phyloP scores from a whole-genome alignment of 2,329 filamentous ascomycete species.

The Colletotrichum sublineola region DNA sequence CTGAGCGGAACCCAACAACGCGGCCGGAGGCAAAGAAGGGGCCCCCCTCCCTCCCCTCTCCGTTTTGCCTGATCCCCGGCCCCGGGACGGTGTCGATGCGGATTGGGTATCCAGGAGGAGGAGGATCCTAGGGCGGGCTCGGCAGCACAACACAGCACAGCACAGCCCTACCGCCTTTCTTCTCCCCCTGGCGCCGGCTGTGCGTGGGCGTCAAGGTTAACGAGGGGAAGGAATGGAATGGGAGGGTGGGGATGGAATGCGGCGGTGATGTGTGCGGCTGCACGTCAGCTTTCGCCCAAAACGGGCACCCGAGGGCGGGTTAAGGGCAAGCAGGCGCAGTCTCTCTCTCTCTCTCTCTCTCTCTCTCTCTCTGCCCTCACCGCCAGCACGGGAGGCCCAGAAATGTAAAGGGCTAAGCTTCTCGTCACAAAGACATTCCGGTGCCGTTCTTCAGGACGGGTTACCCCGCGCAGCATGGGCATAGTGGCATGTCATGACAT shows the following conservation, averaged over 20 bases:
- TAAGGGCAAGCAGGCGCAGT: neutral
- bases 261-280: neutral
- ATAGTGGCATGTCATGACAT: neutral
- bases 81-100: constrained; percentile 16
- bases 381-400: neutral
- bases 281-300: constrained; percentile 32
- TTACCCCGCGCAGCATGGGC: neutral
- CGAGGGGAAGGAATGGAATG: neutral
- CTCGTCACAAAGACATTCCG: neutral
- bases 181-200: neutral
- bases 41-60: no score
- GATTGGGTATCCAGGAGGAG: neutral
- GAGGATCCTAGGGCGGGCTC: constrained; percentile 2
- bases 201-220: constrained; percentile 12
- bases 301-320: constrained; percentile 7
- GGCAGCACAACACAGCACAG: constrained; percentile 29
- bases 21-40: neutral
- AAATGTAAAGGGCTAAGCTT: constrained; percentile 8
- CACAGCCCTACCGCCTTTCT: constrained; percentile 13
- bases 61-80: neutral
- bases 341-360: neutral
- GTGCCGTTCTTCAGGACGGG: neutral
- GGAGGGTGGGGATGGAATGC: neutral
- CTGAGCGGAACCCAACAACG: neutral
- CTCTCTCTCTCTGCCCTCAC: no score